These are phyloP conservation scores for Blastosporella zonata DNA, from an alignment of 1,284 basidiomycete species.

Conservation along the genomic window DNA sequence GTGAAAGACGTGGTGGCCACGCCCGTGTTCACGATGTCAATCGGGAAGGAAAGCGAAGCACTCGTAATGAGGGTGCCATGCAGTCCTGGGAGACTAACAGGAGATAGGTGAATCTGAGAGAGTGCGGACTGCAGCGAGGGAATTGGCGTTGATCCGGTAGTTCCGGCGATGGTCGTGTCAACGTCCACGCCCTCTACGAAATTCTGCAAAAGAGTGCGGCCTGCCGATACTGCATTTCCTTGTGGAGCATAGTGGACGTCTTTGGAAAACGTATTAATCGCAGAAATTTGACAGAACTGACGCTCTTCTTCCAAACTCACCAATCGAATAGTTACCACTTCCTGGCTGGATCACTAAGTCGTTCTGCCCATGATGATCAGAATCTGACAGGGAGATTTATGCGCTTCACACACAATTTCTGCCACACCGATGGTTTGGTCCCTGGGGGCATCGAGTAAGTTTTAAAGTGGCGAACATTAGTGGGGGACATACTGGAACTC, in stretches of 20 bases:
- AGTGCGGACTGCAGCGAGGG: slow-evolving; percentile 65
- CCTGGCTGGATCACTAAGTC: slow-evolving; percentile 57
- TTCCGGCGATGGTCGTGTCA: slow-evolving; percentile 58
- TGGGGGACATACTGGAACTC: slow-evolving; percentile 48
- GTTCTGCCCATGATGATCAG: slow-evolving; percentile 32
- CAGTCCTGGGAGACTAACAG: slow-evolving; percentile 67
- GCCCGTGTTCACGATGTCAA: slow-evolving; percentile 56
- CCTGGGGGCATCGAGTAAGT: slow-evolving; percentile 29
- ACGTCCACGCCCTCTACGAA: slow-evolving; percentile 68
- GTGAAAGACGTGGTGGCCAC: slow-evolving; percentile 54
- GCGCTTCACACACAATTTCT: slow-evolving; percentile 42
- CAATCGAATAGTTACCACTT: slow-evolving; percentile 49
- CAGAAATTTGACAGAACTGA: not conserved
- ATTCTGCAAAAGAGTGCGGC: slow-evolving; percentile 63
- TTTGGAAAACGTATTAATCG: slow-evolving; percentile 22
- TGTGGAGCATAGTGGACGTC: slow-evolving; percentile 67
- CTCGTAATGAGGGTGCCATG: slow-evolving; percentile 61
- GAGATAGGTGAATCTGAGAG: slow-evolving; percentile 57
- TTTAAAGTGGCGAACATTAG: not conserved
- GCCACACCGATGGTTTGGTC: slow-evolving; percentile 58
- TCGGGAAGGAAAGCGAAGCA: slow-evolving; percentile 54
- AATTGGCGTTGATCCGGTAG: slow-evolving; percentile 58
- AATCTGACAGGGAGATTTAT: not conserved
- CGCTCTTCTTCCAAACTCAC: slow-evolving; percentile 31
- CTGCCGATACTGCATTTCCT: slow-evolving; percentile 52